Evolutionary conservation across 306 rosid genomes (phyloP), one percentile per base, ranked within the genome.

Genomic region (Prunus fruticosa): DNA sequence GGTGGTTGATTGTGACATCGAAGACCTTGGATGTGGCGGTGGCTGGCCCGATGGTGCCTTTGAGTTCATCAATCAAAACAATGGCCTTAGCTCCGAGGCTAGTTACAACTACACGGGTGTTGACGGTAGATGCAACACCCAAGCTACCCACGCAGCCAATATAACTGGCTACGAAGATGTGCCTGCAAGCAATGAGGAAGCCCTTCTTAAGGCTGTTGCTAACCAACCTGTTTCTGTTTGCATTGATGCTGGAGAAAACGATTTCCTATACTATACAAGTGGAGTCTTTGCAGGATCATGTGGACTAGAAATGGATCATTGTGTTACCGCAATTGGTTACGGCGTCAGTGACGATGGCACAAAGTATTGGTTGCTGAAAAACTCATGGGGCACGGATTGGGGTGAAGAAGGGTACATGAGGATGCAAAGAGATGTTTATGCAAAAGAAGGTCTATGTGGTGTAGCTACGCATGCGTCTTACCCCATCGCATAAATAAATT

Each of bases 391-490:
- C 20, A 25, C 77, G 0, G 12, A 61, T 0, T 85, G 91, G 91
- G 91, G 89, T 15, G 89, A 87, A 64, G 20, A 76, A 23, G 91
- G 87, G 1, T 85, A 87, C 66, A 80, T 82, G 27, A 74, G 78
- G 30, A 82, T 87, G 79, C 82, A 82, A 30, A 82, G 87, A 61
- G 82, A 76, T 57, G 57, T 86, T 2, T 69, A 16, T 34, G 84
- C 89, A 4, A 5, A 20, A 0, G 82, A 84, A 81, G 91, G 88
- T 46, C 81, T 82, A 0, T 83, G 85, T 63, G 89, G 91, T 64
- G 81, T 89, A 11, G 89, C 87, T 19, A 80, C 76, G 83, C 64
- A 74, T 41, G 84, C 87, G 10, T 86, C 92, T 72, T 88, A 82
- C 43, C 86, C 88, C 10, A 84, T 82, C 19, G 84, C 81, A 16